Base-by-base conservation (phyloP, 2,329 filamentous ascomycete genomes). In the Cadophora gregata region DNA sequence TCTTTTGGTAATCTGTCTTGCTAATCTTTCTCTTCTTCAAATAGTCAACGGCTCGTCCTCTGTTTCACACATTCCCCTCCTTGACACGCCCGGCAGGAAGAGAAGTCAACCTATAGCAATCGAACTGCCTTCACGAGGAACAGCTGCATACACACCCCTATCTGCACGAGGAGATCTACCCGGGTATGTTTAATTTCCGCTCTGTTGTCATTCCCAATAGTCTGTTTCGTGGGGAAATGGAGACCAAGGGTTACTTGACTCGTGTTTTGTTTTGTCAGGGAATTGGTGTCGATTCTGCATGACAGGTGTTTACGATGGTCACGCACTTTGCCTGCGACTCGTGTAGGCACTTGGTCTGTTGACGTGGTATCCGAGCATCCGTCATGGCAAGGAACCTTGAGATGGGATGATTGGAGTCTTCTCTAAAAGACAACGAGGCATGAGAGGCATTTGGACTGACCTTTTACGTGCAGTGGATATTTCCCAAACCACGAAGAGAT, bases 401-500 rank as follows among this genome's bases (percentile, higher is more conserved):
- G 56, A 45, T 16, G 25, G 58, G 24, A 14, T 38, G 31, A 53
- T 12, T n/a, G 16, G 48, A 53, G 24, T 12, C 33, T 31, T 36
- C 19, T 21, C 38, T n/a, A 33, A 10, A 47, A 25, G 19, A 16
- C 21, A 51, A 8, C 42, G 9, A 29, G 29, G 3, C 45, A 14
- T 42, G 36, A 47, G 47, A 14, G 12, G 51, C 4, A 47, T 12
- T 21, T n/a, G 12, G n/a, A 33, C 36, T 59, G 62, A 62, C 27
- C 27, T 59, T 24, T n/a, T n/a, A n/a, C 6, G 5, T 48, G 19
- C 70, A 88, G 86, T 75, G 86, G 83, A 31, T 89, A 88, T 72
- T 89, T 89, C 71, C 86, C 86, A 21, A 76, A 84, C 36, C 86
- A 88, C 77, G 86, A 88, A 75, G 84, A 88, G 78, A 75, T 60